Conservation (phyloP, 2,329 filamentous ascomycete species). For the Chrysoporthe cubensis region DNA sequence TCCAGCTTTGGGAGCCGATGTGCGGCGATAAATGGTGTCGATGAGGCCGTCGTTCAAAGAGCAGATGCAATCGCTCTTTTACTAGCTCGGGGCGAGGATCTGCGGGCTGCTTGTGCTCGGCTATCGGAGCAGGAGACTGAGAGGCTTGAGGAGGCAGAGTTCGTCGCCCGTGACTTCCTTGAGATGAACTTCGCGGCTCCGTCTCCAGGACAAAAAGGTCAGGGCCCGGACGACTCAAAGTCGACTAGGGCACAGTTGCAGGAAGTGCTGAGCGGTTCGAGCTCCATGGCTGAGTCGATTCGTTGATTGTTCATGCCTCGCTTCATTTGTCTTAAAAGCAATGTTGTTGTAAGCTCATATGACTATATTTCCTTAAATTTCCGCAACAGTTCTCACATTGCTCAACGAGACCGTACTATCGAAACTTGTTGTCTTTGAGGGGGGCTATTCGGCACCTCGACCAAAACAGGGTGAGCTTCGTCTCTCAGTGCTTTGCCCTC, state of each 20-base stretch:
- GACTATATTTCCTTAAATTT: too few species aligned
- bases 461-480: too few species aligned
- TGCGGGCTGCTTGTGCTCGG: conserved; percentile 72
- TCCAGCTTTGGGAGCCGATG: conserved; percentile 88
- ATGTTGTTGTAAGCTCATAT: neutral
- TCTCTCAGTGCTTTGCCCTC: too few species aligned
- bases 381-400: too few species aligned
- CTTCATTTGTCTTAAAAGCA: too few species aligned
- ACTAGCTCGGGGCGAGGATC: conserved; percentile 72
- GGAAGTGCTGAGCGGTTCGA: conserved; percentile 5
- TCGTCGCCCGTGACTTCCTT: conserved; percentile 62
- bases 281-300: neutral
- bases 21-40: conserved; percentile 84
- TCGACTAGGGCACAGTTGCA: conserved; percentile 11
- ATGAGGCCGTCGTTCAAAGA: conserved; percentile 69
- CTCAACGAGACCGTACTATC: too few species aligned
- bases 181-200: conserved; percentile 39
- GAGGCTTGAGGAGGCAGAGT: conserved; percentile 71
- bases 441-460: too few species aligned
- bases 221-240: neutral
- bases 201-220: neutral
- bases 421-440: too few species aligned
- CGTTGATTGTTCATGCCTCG: neutral
- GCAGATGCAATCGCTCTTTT: conserved; percentile 75
- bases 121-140: conserved; percentile 66